phyloP scores from a whole-genome alignment of 345 rosid genomes.

The Eucalyptus tenuipes region DNA sequence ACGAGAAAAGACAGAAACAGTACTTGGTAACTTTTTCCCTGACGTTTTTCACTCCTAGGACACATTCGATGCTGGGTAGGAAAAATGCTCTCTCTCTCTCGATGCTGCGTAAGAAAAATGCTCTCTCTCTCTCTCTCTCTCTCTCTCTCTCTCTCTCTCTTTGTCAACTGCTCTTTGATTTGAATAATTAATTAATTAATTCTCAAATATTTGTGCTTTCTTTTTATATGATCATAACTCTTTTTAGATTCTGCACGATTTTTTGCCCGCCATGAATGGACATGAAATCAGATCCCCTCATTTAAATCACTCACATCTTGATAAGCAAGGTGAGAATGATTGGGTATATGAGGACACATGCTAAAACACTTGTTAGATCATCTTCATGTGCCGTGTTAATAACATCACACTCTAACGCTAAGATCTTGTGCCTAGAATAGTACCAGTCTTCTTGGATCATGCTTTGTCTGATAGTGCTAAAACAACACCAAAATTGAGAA shows the following conservation, averaged over 20 bases:
- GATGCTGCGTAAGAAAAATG: not conserved
- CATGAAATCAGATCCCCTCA: not conserved
- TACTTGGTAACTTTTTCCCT: not conserved
- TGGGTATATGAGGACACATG: not conserved
- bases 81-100: not conserved
- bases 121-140: not conserved
- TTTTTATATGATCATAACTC: not conserved
- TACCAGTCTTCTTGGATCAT: not conserved
- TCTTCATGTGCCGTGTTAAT: not conserved
- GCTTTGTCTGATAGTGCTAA: not conserved
- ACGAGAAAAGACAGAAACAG: not conserved
- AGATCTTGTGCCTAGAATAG: not conserved
- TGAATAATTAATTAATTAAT: not conserved
- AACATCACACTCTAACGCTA: not conserved
- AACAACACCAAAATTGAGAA: not conserved
- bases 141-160: not conserved
- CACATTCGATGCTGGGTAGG: not conserved
- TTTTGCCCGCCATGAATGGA: constrained; percentile 5
- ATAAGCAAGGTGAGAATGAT: not conserved
- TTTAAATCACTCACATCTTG: not conserved
- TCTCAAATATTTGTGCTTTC: not conserved
- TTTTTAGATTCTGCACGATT: constrained; percentile 1
- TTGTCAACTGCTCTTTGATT: not conserved
- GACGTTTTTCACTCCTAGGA: not conserved
- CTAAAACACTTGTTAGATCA: not conserved